Base-by-base conservation (phyloP, 331 rosid species). In the Ulmus americana region DNA sequence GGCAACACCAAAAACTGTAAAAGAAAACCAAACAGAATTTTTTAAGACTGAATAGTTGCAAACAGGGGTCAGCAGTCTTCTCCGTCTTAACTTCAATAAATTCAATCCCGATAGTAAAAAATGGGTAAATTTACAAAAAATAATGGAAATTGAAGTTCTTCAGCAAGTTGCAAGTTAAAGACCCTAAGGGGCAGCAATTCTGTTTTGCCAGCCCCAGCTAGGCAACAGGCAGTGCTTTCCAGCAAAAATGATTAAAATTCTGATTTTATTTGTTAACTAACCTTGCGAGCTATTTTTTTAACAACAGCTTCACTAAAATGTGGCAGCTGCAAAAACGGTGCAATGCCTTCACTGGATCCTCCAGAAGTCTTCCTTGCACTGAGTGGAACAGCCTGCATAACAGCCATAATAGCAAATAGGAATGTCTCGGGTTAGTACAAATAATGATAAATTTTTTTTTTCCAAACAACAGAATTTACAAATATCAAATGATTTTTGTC, bases 271-370 rank as follows among this genome's bases (percentile, higher is more conserved):
- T 41, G 55, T 60, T 43, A 51, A 20, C 70, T 65, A 77, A 90
- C 99, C 95, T 90, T 94, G 75, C 99, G 95, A 61, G 91, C 85
- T 69, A 94, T 88, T 86, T 94, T 94, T 77, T 90, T 94, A 52
- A 86, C 70, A 49, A 85, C 84, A 38, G 86, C 78, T 81, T 94
- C 99, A 52, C 77, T 87, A 69, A 94, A 79, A 84, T 94, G 99
- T 3, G 97, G 99, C 75, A 94, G 74, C 95, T 94, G 97, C 70
- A 94, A 76, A 81, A 94, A 94, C 15, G 98, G 95, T 68, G 99
- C 99, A 83, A 70, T 82, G 72, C 99, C 99, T 79, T 90, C 97
- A 57, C 95, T 83, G 61, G 91, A 85, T 63, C 95, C 99, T 64
- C 99, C 95, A 20, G 82, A 85, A 55, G 90, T 73, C 82, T 94